phyloP scores from a whole-genome alignment of 169 alveolate genomes.

The Plasmodium berghei region DNA sequence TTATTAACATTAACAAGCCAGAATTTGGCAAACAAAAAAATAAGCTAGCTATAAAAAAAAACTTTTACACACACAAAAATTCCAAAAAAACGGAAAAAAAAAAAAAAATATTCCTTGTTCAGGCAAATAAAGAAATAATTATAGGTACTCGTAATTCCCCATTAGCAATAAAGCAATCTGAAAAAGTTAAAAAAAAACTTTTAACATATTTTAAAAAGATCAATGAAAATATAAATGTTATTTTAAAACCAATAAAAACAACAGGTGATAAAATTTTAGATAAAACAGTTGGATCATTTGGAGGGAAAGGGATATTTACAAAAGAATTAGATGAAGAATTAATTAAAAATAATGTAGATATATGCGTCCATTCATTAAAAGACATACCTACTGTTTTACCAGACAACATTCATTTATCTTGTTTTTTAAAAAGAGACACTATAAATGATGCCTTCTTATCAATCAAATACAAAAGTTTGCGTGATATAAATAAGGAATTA shows the following conservation, averaged over 20 bases:
- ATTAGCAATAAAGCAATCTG: conserved; percentile 62
- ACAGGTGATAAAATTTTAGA: conserved; percentile 67
- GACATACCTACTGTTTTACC: conserved; percentile 61
- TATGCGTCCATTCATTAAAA: conserved; percentile 67
- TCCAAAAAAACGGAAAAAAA: neutral
- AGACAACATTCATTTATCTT: conserved; percentile 33
- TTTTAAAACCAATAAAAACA: conserved; percentile 57
- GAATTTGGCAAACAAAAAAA: conserved; percentile 1
- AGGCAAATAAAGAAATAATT: conserved; percentile 34
- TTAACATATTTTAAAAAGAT: conserved; percentile 49
- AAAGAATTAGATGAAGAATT: conserved; percentile 64
- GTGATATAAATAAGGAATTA: conserved; percentile 22
- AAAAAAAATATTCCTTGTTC: conserved; percentile 13
- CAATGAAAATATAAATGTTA: conserved; percentile 45
- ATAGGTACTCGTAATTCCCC: conserved; percentile 73
- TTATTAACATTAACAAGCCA: conserved; percentile 16
- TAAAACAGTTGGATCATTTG: conserved; percentile 39
- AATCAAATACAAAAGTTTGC: conserved; percentile 25
- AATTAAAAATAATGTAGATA: conserved; percentile 47
- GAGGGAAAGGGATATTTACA: conserved; percentile 69
- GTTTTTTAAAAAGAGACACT: conserved; percentile 66
- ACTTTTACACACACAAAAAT: conserved; percentile 19
- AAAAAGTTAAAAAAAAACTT: conserved; percentile 39
- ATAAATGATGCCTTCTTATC: conserved; percentile 64
- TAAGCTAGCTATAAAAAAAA: conserved; percentile 9